Evolutionary conservation across 2,329 filamentous ascomycete genomes (phyloP).

Genomic region (Trichophyton verrucosum): DNA sequence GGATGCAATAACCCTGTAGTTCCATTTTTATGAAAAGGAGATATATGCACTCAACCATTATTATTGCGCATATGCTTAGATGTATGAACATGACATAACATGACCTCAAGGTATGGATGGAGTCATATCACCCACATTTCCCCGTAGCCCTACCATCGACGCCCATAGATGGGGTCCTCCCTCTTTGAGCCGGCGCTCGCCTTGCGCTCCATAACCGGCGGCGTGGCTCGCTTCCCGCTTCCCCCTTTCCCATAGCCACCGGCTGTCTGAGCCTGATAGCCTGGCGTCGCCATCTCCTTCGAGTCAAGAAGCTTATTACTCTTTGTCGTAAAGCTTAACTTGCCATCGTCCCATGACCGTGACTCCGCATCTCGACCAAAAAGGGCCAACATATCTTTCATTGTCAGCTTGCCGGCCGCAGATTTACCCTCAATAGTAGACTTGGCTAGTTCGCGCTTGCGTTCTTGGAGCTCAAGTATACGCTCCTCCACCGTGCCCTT

Average conservation of each 20-base stretch:
- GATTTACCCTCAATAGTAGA: conserved; percentile 73
- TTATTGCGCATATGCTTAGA: not conserved
- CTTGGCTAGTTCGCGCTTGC: conserved; percentile 83
- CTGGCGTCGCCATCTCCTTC: conserved; percentile 11
- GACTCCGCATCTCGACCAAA: conserved; percentile 60
- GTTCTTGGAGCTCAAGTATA: conserved; percentile 87
- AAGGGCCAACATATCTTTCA: conserved; percentile 85
- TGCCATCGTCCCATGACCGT: conserved; percentile 30
- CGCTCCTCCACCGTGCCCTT: conserved; percentile 79
- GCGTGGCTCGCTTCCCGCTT: conserved; percentile 12
- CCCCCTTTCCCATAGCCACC: not conserved
- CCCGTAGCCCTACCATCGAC: conserved; percentile 16
- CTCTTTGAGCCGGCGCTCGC: conserved; percentile 5
- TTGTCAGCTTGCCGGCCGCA: conserved; percentile 68
- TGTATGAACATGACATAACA: not conserved
- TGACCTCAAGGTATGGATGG: too few relatives aligned
- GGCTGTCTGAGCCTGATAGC: not conserved
- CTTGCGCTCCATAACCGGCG: conserved; percentile 12
- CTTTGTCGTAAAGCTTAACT: conserved; percentile 17
- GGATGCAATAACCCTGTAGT: too few relatives aligned
- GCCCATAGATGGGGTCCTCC: conserved; percentile 21
- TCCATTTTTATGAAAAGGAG: not conserved
- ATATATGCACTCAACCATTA: not conserved
- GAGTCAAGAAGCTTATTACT: conserved; percentile 19
- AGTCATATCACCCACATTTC: not conserved